phyloP scores from a whole-genome alignment of 306 rosid genomes.

The Vigna reflexopilosa region DNA sequence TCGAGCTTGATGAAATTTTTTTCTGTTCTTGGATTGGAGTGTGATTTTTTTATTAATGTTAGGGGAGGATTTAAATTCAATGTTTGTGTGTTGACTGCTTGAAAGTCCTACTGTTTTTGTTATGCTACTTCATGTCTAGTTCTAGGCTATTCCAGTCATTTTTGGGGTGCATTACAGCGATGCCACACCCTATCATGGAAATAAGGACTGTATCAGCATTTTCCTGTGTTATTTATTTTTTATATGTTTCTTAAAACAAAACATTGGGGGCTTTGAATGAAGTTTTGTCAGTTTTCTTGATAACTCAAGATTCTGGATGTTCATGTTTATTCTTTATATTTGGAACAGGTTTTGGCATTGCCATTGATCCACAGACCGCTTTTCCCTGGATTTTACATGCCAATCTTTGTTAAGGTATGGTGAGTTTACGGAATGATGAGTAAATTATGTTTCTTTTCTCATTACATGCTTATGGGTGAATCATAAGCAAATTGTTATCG shows the following conservation, averaged over 20 bases:
- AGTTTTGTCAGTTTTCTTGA: neutral
- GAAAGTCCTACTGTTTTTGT: slow-evolving; percentile 6
- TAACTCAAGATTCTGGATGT: slow-evolving; percentile 31
- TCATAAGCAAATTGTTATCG: slow-evolving; percentile 19
- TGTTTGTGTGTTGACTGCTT: slow-evolving; percentile 1
- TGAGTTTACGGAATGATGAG: slow-evolving; percentile 33
- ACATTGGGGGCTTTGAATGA: slow-evolving; percentile 29
- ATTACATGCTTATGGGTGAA: slow-evolving; percentile 30
- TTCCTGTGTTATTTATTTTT: slow-evolving; percentile 7
- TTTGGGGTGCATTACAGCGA: slow-evolving; percentile 28
- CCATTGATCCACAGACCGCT: slow-evolving; percentile 97
- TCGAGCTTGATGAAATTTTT: neutral
- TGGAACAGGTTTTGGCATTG: slow-evolving; percentile 89
- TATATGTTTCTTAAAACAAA: neutral
- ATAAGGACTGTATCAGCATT: neutral
- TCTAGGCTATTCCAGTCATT: slow-evolving; percentile 1
- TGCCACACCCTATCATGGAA: slow-evolving; percentile 3
- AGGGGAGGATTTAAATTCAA: slow-evolving; percentile 13
- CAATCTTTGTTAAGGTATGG: slow-evolving; percentile 90
- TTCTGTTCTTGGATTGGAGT: slow-evolving; percentile 10
- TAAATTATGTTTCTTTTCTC: slow-evolving; percentile 5
- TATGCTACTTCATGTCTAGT: neutral
- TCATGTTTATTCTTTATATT: slow-evolving; percentile 14
- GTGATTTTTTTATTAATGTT: slow-evolving; percentile 4
- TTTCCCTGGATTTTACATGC: slow-evolving; percentile 99